Percentiles rank a stretch among this genome's conserved stretches.
Conservation (phyloP, 2,329 filamentous ascomycete species). For the Trichoderma koningiopsis region DNA sequence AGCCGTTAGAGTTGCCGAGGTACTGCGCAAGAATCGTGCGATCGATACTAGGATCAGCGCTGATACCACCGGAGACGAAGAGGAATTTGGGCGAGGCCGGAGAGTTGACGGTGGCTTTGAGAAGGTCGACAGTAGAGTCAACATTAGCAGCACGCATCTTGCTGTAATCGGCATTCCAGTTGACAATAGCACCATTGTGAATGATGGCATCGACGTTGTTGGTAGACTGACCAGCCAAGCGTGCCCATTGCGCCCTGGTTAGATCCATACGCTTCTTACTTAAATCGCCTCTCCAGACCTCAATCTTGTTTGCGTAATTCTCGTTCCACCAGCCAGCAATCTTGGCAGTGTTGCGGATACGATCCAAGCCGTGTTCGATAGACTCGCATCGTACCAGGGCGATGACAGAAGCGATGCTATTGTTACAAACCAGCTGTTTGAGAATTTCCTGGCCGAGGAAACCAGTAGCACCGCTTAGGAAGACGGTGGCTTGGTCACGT, state of each 20-base stretch:
- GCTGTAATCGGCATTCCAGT: constrained; percentile 80
- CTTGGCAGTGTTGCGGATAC: constrained; percentile 12
- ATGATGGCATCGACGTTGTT: constrained; percentile 70
- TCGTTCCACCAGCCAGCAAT: constrained; percentile 23
- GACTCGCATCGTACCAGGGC: constrained; percentile 17
- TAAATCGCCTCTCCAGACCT: constrained; percentile 17
- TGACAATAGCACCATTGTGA: constrained; percentile 79
- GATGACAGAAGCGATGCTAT: constrained; percentile 4
- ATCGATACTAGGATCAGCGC: constrained; percentile 10
- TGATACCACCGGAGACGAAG: constrained; percentile 32
- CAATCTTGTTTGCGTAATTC: constrained; percentile 5
- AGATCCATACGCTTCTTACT: constrained; percentile 73
- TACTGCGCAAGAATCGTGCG: constrained; percentile 8
- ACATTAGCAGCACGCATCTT: constrained; percentile 75
- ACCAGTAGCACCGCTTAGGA: constrained; percentile 30
- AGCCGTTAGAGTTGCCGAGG: constrained; percentile 25
- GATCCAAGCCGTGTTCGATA: not conserved
- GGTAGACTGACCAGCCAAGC: constrained; percentile 42
- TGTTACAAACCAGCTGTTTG: constrained; percentile 19
- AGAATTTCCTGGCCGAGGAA: constrained; percentile 27
- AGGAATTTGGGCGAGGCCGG: constrained; percentile 29
- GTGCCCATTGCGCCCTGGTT: constrained; percentile 61
- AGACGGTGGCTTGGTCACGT: constrained; percentile 22
- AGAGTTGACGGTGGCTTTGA: constrained; percentile 27
- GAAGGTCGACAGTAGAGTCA: constrained; percentile 32